Conservation (phyloP, 108 stramenopile species). For the Conticribra guillardii region DNA sequence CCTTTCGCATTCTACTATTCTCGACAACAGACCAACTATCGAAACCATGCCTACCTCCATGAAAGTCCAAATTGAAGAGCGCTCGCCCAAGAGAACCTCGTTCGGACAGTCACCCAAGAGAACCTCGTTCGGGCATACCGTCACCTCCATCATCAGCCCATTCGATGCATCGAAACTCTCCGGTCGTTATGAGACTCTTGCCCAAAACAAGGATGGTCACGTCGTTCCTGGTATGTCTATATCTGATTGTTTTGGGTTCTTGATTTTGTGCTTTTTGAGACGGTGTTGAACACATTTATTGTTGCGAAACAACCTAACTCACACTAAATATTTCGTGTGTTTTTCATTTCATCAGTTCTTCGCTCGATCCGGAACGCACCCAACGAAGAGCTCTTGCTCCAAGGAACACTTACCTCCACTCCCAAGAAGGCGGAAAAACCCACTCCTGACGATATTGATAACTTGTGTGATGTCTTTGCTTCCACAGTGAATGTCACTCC, state of each 20-base stretch:
- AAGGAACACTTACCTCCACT: neutral
- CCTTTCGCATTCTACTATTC: too few species aligned
- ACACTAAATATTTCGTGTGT: neutral
- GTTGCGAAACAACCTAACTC: too few species aligned
- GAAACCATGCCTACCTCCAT: neutral
- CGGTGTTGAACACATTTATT: too few species aligned
- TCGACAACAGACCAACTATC: too few species aligned
- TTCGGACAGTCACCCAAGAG: neutral
- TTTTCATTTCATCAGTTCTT: neutral
- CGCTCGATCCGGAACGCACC: neutral
- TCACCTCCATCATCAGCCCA: constrained; percentile 18
- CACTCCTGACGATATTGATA: constrained; percentile 4
- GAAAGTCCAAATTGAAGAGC: neutral
- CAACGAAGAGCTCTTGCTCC: constrained; percentile 5
- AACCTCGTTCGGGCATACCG: constrained; percentile 1
- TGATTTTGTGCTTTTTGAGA: neutral
- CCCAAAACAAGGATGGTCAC: constrained; percentile 13
- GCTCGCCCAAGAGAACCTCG: neutral
- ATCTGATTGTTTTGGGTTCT: constrained; percentile 1
- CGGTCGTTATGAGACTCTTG: constrained; percentile 29
- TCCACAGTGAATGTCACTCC: neutral
- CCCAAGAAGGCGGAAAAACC: neutral
- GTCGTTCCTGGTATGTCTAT: constrained; percentile 3
- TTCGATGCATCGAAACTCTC: constrained; percentile 19
- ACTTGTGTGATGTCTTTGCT: neutral